Evolutionary conservation across 202 grass and related monocot species (phyloP).

Genomic region (Musa balbisiana): DNA sequence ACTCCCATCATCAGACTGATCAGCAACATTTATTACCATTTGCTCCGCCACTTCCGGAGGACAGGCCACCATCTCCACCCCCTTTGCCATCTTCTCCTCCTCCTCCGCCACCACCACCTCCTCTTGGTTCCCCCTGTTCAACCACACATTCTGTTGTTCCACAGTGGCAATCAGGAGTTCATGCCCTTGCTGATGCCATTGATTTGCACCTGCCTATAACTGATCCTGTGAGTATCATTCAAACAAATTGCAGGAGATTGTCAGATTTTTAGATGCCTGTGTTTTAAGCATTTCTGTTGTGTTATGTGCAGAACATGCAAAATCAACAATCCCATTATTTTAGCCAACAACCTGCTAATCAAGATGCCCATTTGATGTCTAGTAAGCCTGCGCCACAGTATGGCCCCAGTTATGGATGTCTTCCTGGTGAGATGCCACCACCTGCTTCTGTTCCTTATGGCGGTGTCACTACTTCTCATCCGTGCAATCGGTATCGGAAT

Average conservation of each 20-base stretch:
- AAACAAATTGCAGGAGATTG: slow-evolving; percentile 10
- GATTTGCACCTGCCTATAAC: slow-evolving; percentile 24
- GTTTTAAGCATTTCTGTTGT: slow-evolving; percentile 23
- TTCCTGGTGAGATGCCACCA: slow-evolving; percentile 46
- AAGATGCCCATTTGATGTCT: slow-evolving; percentile 29
- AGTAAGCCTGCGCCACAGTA: slow-evolving; percentile 42
- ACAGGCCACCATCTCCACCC: slow-evolving; percentile 76
- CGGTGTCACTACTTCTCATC: slow-evolving; percentile 27
- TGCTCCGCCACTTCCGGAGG: slow-evolving; percentile 65
- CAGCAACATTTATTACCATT: slow-evolving; percentile 28
- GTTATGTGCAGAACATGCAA: slow-evolving; percentile 64
- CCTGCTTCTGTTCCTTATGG: slow-evolving; percentile 33
- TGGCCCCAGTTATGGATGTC: slow-evolving; percentile 43
- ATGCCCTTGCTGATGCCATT: slow-evolving; percentile 26
- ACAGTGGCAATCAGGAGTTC: slow-evolving; percentile 26
- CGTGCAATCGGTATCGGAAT: slow-evolving; percentile 45
- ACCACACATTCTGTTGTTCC: slow-evolving; percentile 15
- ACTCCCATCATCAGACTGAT: slow-evolving; percentile 23
- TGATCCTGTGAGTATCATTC: slow-evolving; percentile 39
- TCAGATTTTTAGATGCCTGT: slow-evolving; percentile 8
- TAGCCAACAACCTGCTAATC: slow-evolving; percentile 33
- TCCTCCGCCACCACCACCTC: background rate
- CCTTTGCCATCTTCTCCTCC: slow-evolving; percentile 79
- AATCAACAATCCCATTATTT: slow-evolving; percentile 41
- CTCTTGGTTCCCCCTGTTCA: slow-evolving; percentile 37